Evolutionary conservation across 768 basidiomycete genomes (phyloP), one percentile per base, ranked within the genome.

Genomic region (Agaricus subrufescens): DNA sequence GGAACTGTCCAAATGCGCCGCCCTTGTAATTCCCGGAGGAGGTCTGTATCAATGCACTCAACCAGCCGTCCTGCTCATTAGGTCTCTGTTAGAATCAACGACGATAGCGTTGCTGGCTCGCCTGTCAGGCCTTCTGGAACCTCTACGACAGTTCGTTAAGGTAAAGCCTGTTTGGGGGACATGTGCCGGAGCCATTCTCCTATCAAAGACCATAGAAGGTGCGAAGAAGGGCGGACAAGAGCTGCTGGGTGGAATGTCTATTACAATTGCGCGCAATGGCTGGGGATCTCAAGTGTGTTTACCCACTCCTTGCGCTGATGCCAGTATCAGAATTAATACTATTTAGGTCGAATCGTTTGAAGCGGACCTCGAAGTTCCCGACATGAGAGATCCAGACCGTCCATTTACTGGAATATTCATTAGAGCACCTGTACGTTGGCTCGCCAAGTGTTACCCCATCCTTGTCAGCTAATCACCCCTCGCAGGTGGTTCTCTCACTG

Each of bases 11-110:
- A 69, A 65, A 52, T 96, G 94, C 67, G 83, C 91, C 62, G 95
- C 88, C 1, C 76, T 98, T 48, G 85, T 98, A 58, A 92, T 98
- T 59, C 96, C 96, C 10, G 96, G 95, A 6, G 96, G 96, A 73
- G 89, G 89, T 83, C 52, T 52, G 77, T 67, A 9, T 31, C 23
- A 8, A 29, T 34, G 1, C 6, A 19, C 15, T 37, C 3, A 6
- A n/a, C n/a, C 19, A 19, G 15, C 19, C 3, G 19, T 23, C 12
- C 25, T 47, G 12, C 25, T 12, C 15, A 40, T 23, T 40, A 31
- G 30, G 38, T 60, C 15, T 43, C 42, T 7, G 1, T 61, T 11
- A 89, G 96, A 98, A 73, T 94, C 91, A 4, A 98, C 96, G 4
- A 92, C 94, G 2, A 98, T 98, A 58, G 90, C 86, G 1, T 77